phyloP scores from a whole-genome alignment of 2,329 filamentous ascomycete species.

The Colletotrichum magnum region DNA sequence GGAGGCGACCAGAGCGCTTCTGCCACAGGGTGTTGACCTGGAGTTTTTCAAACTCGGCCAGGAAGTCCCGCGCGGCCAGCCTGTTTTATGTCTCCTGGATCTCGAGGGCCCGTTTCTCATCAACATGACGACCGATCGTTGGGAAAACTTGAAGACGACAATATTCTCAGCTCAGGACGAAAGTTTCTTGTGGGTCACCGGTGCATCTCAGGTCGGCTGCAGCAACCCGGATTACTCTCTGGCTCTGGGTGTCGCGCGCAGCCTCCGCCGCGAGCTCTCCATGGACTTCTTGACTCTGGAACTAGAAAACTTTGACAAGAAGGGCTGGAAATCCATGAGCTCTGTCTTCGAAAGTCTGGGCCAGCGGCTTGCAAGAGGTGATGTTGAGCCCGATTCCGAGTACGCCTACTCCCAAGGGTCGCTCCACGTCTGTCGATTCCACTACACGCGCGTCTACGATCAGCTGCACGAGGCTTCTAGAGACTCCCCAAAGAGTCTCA shows the following conservation, averaged over 20 bases:
- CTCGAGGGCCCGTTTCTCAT: conserved; percentile 30
- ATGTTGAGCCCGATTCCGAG: conserved; percentile 47
- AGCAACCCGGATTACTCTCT: conserved; percentile 46
- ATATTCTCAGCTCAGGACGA: conserved; percentile 28
- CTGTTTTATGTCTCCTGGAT: conserved; percentile 24
- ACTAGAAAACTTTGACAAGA: conserved; percentile 41
- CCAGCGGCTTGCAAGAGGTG: not conserved
- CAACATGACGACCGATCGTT: not conserved
- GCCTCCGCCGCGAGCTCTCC: conserved; percentile 47
- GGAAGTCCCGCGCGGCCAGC: conserved; percentile 19
- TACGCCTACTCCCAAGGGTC: conserved; percentile 47
- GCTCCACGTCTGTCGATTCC: conserved; percentile 45
- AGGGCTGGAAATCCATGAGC: conserved; percentile 10
- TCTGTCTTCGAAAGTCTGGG: conserved; percentile 10
- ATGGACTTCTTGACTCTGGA: conserved; percentile 50
- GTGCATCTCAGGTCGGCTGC: conserved; percentile 45
- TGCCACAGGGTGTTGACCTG: not conserved
- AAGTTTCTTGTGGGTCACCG: conserved; percentile 51
- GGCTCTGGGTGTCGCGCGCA: conserved; percentile 48
- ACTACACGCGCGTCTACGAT: conserved; percentile 1
- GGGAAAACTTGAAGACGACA: conserved; percentile 20
- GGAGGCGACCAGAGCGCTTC: not conserved
- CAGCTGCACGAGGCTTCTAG: not conserved
- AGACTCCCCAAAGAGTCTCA: not conserved
- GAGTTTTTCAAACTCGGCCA: conserved; percentile 14